Base-by-base conservation (phyloP, 2,329 filamentous ascomycete genomes). In the Ophiostoma populinum region DNA sequence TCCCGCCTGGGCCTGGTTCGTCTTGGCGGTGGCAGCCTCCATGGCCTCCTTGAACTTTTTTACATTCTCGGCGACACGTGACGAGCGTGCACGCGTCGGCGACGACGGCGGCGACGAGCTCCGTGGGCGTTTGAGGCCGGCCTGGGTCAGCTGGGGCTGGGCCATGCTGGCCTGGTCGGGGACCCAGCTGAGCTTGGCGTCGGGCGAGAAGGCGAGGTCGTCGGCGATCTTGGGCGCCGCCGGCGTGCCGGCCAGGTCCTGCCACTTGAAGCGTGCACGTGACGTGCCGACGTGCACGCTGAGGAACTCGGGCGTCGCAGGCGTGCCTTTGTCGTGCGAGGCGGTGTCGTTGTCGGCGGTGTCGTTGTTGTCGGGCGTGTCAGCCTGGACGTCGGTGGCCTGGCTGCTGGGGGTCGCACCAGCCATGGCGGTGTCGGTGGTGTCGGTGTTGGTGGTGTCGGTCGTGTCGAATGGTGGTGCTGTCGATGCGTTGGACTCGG, bases 21-120 rank as follows among this genome's bases (percentile, higher is more conserved):
- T 37, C 10, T 28, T 7, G 6, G 77, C 70, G 8, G 75, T 74
- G 10, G 75, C 75, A 1, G 76, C 78, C 43, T 67, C 74, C 28
- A 80, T 53, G 1, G 69, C 60, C 36, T 65, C 60, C 25, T 67
- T 65, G 27, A 76, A 54, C 42, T 64, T 62, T 46, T 70, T 65
- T 25, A 75, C 55, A 45, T 79, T 70, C 41, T 75, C 57, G 0
- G 63, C 48, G 6, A 62, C 59, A 1, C 58, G 56, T 18, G 51
- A 53, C 6, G 54, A 46, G 34, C 58, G 62, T 11, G 65, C 56
- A 12, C 54, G 41, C 31, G 66, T 63, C 1, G 80, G 78, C 2
- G 80, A 85, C 5, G 74, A 75, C 2, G 65, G 56, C 1, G 80
- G 79, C 1, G 80, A 85, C 10, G 79, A 82, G 55, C 77, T 85